These are phyloP conservation scores for Rhodotorula diobovata DNA, from an alignment of 768 basidiomycete genomes.

Conservation along the genomic window DNA sequence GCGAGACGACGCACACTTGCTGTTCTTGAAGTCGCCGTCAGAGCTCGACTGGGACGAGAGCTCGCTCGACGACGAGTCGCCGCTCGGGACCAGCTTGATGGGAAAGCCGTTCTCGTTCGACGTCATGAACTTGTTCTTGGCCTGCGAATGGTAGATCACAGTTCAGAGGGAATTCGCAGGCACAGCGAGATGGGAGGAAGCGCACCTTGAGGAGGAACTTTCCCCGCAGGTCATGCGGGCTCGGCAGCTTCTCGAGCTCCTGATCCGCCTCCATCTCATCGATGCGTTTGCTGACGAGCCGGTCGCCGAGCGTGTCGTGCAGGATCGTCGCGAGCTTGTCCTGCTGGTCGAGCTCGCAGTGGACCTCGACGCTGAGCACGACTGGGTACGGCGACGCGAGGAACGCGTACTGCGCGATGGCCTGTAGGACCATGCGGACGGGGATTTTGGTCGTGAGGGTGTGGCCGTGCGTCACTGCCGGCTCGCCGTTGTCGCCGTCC, in stretches of 20 bases:
- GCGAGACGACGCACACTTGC: constrained; percentile 16
- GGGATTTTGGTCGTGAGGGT: constrained; percentile 80
- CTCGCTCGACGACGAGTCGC: constrained; percentile 25
- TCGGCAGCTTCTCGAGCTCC: constrained; percentile 62
- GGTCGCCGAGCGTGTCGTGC: constrained; percentile 58
- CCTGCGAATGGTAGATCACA: constrained; percentile 53
- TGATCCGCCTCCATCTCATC: constrained; percentile 47
- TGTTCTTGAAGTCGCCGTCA: constrained; percentile 40
- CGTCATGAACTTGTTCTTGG: constrained; percentile 69
- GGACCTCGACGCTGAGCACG: constrained; percentile 87
- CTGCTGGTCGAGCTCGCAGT: constrained; percentile 74
- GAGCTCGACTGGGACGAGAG: constrained; percentile 26
- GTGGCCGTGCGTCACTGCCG: constrained; percentile 81
- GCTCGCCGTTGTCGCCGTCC: constrained; percentile 65
- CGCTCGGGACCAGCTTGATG: constrained; percentile 21
- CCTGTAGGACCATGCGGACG: constrained; percentile 71
- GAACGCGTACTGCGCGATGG: constrained; percentile 84
- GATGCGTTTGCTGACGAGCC: constrained; percentile 54
- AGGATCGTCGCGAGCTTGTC: constrained; percentile 72
- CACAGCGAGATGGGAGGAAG: no score
- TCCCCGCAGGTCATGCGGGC: constrained; percentile 73
- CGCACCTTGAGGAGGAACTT: constrained; percentile 77
- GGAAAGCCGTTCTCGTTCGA: constrained; percentile 12
- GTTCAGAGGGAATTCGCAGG: no score
- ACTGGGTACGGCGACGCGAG: constrained; percentile 84